Evolutionary conservation across 331 rosid genomes (phyloP), one percentile per base, ranked within the genome.

Genomic region (Phaseolus coccineus): DNA sequence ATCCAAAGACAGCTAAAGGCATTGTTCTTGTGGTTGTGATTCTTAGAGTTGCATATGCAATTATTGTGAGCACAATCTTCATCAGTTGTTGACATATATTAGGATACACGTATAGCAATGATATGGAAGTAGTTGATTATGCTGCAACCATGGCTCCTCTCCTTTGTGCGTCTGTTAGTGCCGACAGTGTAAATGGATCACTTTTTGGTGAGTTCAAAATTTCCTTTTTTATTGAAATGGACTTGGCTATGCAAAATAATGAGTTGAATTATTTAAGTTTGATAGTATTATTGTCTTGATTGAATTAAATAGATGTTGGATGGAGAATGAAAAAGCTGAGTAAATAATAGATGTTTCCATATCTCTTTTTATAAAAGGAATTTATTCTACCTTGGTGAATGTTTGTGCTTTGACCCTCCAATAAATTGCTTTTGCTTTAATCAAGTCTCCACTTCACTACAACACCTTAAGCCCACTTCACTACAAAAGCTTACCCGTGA

Each of bases 101-200:
- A 77, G 94, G 94, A 55, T 80, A 74, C 65, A 93, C 88, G 65
- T 92, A 82, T 24, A 88, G 91, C 86, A 85, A 69, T 16, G 93
- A 92, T 53, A 71, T 67, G 55, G 85, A 84, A 73, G 87, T 92
- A n/a, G 87, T 84, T 15, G 79, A 81, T 31, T 68, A 84, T 15
- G 84, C 88, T 40, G 70, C 77, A 0, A 53, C 30, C 8, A 88
- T 92, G 92, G 84, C 73, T 72, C 97, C 97, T 9, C 81, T 92
- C 40, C 79, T 92, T 2, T 82, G 87, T 66, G 22, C 84, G 46
- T 84, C 88, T 9, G 77, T 90, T 19, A 80, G 58, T 63, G 71
- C 84, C n/a, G 97, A 90, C 71, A 85, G 90, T 77, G 62, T 83
- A 56, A 80, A 73, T 19, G 89, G 83, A 22, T 80, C 84, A 48